Conservation (phyloP, 2,329 filamentous ascomycete genomes). For the Penicillium vulpinum region DNA sequence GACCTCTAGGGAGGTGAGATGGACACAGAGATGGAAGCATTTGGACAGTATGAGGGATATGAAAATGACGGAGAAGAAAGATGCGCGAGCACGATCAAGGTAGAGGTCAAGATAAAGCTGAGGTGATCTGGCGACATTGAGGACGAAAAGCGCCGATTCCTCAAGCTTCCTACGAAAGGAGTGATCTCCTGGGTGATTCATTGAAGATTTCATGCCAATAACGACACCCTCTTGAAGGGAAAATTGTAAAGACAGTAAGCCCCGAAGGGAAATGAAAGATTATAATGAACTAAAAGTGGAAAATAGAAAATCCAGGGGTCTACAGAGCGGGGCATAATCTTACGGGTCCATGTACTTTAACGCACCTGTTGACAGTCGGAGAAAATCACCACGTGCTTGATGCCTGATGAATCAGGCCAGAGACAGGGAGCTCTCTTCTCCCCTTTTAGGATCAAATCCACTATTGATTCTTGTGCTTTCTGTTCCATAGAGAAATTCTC, state of each 20-base stretch:
- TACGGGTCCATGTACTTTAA: background rate
- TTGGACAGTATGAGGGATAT: slow-evolving; percentile 14
- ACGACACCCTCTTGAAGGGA: background rate
- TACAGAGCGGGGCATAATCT: background rate
- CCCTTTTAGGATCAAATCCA: too few species aligned
- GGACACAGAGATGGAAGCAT: slow-evolving; percentile 13
- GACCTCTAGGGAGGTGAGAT: slow-evolving; percentile 4
- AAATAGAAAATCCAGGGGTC: background rate
- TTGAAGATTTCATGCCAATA: slow-evolving; percentile 7
- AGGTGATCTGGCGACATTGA: slow-evolving; percentile 11
- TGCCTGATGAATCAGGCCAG: too few species aligned
- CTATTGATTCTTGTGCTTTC: too few species aligned
- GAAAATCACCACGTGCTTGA: too few species aligned
- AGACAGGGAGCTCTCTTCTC: too few species aligned
- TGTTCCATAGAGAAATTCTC: too few species aligned
- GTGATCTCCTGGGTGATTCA: background rate
- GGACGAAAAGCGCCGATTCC: slow-evolving; percentile 1
- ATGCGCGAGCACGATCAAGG: slow-evolving; percentile 9
- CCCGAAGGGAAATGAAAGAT: background rate
- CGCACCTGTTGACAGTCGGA: too few species aligned
- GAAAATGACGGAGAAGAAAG: slow-evolving; percentile 16
- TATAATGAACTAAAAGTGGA: background rate
- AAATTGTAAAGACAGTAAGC: background rate
- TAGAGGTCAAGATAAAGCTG: slow-evolving; percentile 10
- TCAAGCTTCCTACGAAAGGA: background rate